Base-by-base conservation (phyloP, 768 basidiomycete species). In the Leucocoprinus sp. region DNA sequence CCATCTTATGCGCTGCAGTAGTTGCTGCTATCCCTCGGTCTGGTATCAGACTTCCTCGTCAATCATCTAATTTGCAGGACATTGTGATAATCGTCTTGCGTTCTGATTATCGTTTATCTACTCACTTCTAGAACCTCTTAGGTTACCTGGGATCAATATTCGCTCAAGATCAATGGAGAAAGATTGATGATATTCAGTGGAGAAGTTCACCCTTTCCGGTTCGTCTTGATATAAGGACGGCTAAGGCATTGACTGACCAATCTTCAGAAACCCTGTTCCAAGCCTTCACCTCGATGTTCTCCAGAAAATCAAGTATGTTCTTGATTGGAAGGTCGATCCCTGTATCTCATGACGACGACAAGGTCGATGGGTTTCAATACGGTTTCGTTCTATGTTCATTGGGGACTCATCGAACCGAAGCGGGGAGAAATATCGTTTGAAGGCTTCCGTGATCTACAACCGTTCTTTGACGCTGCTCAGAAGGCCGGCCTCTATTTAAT, bases 401-500 rank as follows among this genome's bases (percentile, higher is more conserved):
- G 70, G 70, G 70, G 68, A 21, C 60, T 71, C 8, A 58, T 63
- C 33, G 70, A 71, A 48, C 64, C 69, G 1, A 74, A 72, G 52
- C 64, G 63, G 2, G 74, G 74, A 17, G 66, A 70, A 48, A 66
- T 76, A 22, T 74, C 72, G 1, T 76, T 76, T 34, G 70, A 75
- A 41, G 73, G 71, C 2, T 75, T 75, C 59, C 64, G 74, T n/a
- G 71, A 72, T 47, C 52, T 76, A 12, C 73, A 76, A 50, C 67
- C 71, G 5, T 74, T 78, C 57, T 69, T 77, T 41, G 70, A 76
- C 51, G 71, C 71, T n/a, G 75, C 75, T 2, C 67, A 70, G 58
- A 54, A 69, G 36, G 72, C 72, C 0, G 76, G 77, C 1, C 56
- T 79, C n/a, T 79, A 75, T 58, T 60, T 79, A 27, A 73, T 78